These are phyloP conservation scores for Citrus hindsii DNA, from an alignment of 345 rosid species.

Conservation along the genomic window DNA sequence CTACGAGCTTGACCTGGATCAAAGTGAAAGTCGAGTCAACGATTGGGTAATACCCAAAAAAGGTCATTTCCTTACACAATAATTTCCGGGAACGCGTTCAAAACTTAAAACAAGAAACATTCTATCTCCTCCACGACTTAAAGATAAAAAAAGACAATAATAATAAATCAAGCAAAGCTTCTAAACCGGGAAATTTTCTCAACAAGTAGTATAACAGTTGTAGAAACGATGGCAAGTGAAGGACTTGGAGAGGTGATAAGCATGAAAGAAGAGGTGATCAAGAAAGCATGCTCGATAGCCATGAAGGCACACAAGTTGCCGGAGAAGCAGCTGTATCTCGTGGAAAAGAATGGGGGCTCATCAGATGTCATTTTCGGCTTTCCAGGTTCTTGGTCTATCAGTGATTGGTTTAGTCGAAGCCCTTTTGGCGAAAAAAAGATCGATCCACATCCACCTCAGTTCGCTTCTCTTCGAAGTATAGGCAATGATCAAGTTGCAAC, in stretches of 20 bases:
- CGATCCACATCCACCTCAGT: conserved; percentile 27
- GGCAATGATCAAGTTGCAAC: conserved; percentile 44
- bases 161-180: not conserved
- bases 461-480: conserved; percentile 58
- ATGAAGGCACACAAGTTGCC: conserved; percentile 28
- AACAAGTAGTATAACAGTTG: no score
- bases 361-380: conserved; percentile 43
- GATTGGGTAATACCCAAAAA: not conserved
- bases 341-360: conserved; percentile 13
- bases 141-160: no score
- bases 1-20: no score
- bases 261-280: conserved; percentile 36
- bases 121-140: no score
- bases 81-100: not conserved
- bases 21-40: not conserved
- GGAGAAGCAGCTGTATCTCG: conserved; percentile 27
- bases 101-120: no score
- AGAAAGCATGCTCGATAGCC: conserved; percentile 37
- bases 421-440: conserved; percentile 57
- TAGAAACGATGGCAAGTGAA: conserved; percentile 20
- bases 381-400: conserved; percentile 41
- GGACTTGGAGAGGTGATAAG: conserved; percentile 19
- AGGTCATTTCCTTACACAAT: not conserved
- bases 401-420: conserved; percentile 30
- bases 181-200: not conserved